Evolutionary conservation across 176 grass and related monocot species (phyloP), one percentile per base, ranked within the genome.

Genomic region (Eleusine coracana): DNA sequence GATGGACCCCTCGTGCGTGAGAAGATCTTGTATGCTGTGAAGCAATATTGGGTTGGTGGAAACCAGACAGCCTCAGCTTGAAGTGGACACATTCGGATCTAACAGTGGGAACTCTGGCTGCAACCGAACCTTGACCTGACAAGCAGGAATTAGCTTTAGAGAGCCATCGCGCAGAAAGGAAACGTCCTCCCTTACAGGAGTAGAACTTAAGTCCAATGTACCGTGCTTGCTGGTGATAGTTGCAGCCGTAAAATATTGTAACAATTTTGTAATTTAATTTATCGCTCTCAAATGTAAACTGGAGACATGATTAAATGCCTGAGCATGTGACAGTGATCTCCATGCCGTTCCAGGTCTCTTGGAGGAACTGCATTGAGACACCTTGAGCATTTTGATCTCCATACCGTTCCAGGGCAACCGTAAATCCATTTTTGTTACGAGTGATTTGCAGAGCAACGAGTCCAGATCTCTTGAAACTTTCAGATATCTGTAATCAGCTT

Each of bases 21-120:
- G 71, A 96, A 96, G 90, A 75, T 93, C 40, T 71, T 96, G 41
- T 96, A 84, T 70, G 93, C 86, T 27, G 93, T 96, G 25, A 96
- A 91, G 63, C 93, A 87, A 77, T 93, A 96, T 34, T 96, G 93
- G 93, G 93, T 89, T 18, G 90, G 83, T 7, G 93, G 86, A 41
- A 96, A 96, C 55, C 80, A 93, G 80, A 96, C 93, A 15, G 79
- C 80, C 5, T 45, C 80, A 54, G 83, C 80, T 25, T 96, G 88
- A 96, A 84, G 40, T 3, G 7, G 44, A 52, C 34, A 29, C n/a
- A 5, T 44, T 44, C 66, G 0, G 0, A 59, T 39, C 73, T 75
- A 75, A 86, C 79, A 83, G 9, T 23, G 3, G 50, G 46, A 86
- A 59, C 29, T 82, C 56, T 68, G 25, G 60, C 60, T 63, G 67